Evolutionary conservation across 176 grass and related monocot genomes (phyloP), one percentile per base, ranked within the genome.

Genomic region (Luzula sylvatica): DNA sequence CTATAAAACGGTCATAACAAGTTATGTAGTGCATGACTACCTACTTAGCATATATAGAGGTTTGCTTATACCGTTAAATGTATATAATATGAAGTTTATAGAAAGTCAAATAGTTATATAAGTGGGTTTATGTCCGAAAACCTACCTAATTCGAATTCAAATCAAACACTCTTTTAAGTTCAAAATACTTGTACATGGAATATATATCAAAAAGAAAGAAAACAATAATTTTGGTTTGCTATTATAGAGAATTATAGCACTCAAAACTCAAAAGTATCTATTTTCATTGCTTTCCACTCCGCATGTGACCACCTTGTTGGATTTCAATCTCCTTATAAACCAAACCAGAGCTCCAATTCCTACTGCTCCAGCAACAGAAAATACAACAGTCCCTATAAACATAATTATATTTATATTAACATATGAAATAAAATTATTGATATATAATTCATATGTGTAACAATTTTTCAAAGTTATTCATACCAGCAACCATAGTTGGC

Each of bases 261-360:
- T 35, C 1, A 38, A 7, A 0, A 30, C 24, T 79, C 52, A 96
- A 49, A 96, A 96, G 38, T 82, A 76, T 50, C 84, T 84, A 43
- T 89, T 96, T 30, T 96, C 90, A 20, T 86, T 89, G 19, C 71
- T 89, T 43, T 86, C 77, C 49, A 96, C 84, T 11, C 90, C 90
- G 38, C 81, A 89, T 28, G 80, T 82, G 16, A 96, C 84, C 14
- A 79, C 84, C 67, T 73, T 96, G 26, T 56, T 82, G 2, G 61
- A 72, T 65, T 67, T 86, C 7, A 76, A 42, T 67, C 82, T 89
- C 26, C 74, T 75, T 25, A 89, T 38, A 67, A 85, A 86, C 90
- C 78, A 72, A n/a, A 82, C 68, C 8, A 96, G 90, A n/a, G 58
- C 73, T 25, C 77, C 81, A 32, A 88, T 26, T 27, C 81, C 81